Conservation (phyloP, 2,329 filamentous ascomycete genomes). For the Leptographium wingfieldii region DNA sequence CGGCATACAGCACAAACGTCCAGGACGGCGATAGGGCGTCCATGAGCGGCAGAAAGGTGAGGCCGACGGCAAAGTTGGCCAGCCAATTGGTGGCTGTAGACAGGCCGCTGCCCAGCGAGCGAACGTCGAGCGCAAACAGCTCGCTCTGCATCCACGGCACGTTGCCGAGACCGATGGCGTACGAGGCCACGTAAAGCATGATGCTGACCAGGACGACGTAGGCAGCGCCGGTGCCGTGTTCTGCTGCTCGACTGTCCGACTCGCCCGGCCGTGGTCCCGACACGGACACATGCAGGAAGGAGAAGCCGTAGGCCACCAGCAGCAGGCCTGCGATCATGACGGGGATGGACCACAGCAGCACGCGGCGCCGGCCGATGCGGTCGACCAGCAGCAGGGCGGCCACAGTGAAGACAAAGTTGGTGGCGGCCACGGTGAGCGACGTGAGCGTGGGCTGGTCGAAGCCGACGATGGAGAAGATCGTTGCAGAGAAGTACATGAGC, state of each 20-base stretch:
- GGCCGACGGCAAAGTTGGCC: constrained; percentile 71
- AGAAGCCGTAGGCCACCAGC: constrained; percentile 61
- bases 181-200: constrained; percentile 72
- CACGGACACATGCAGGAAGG: constrained; percentile 38
- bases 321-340: constrained; percentile 68
- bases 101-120: constrained; percentile 58
- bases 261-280: not conserved
- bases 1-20: constrained; percentile 73
- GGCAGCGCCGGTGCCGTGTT: constrained; percentile 18
- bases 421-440: constrained; percentile 63
- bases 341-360: constrained; percentile 72
- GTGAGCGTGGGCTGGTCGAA: constrained; percentile 71
- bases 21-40: constrained; percentile 56
- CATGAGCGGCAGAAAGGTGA: constrained; percentile 86
- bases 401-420: constrained; percentile 73
- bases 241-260: not conserved
- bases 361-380: constrained; percentile 62
- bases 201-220: constrained; percentile 59
- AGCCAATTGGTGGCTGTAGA: constrained; percentile 78
- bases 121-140: constrained; percentile 67
- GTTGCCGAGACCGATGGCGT: constrained; percentile 78
- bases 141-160: constrained; percentile 96
- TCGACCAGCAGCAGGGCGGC: constrained; percentile 67
- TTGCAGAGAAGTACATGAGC: constrained; percentile 83
- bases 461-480: constrained; percentile 65